Percentiles rank a stretch among this genome's conserved stretches.
These are phyloP conservation scores for Komagataea norvegica DNA, from an alignment of 1,139 yeast genomes.

Conservation along the genomic window DNA sequence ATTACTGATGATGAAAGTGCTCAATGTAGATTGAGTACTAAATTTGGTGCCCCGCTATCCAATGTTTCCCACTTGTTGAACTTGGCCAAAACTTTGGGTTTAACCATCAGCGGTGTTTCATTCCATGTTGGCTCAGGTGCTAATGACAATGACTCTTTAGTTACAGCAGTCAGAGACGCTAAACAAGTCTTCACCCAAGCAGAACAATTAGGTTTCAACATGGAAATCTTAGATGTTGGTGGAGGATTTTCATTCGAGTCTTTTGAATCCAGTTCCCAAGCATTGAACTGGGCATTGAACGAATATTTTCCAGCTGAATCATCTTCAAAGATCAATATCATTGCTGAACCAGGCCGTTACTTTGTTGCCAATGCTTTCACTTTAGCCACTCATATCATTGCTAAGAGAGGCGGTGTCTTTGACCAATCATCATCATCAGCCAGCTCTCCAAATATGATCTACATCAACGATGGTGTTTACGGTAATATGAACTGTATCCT, in stretches of 20 bases:
- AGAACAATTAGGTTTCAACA: constrained; percentile 38
- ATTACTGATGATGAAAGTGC: constrained; percentile 89
- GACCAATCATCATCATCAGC: constrained; percentile 28
- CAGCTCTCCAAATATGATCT: constrained; percentile 44
- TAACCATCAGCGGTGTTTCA: constrained; percentile 78
- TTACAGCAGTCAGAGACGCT: constrained; percentile 71
- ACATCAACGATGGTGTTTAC: constrained; percentile 92
- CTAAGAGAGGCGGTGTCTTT: constrained; percentile 52
- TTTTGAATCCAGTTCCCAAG: constrained; percentile 57
- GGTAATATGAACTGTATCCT: constrained; percentile 92
- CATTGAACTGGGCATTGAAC: constrained; percentile 53
- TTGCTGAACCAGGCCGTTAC: constrained; percentile 95
- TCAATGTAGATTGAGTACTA: constrained; percentile 80
- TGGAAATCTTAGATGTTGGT: constrained; percentile 76
- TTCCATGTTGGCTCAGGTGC: constrained; percentile 98
- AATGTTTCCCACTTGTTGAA: constrained; percentile 54
- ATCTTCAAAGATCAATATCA: constrained; percentile 43
- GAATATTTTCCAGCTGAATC: constrained; percentile 48
- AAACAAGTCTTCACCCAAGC: constrained; percentile 56
- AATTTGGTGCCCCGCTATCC: constrained; percentile 75
- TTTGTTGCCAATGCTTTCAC: constrained; percentile 85
- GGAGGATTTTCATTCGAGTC: constrained; percentile 82
- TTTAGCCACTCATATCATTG: constrained; percentile 79
- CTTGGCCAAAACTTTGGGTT: constrained; percentile 54
- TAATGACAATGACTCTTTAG: constrained; percentile 62